Base-by-base conservation (phyloP, 345 rosid genomes). In the Boechera stricta region DNA sequence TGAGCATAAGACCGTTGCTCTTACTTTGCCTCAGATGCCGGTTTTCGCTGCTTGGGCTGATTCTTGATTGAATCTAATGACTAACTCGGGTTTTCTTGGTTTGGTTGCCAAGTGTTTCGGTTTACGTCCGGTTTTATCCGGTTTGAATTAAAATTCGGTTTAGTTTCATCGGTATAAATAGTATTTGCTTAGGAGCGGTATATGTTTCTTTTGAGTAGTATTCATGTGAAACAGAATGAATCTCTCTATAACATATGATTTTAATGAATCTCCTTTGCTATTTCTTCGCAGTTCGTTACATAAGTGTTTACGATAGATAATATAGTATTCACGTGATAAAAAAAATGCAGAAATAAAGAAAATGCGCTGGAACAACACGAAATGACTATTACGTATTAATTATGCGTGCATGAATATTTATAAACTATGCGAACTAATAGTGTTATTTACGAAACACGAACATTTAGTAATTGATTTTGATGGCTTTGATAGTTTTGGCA, bases 1-100 rank as follows among this genome's bases (percentile, higher is more conserved):
- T 41, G 87, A 88, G 67, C 67, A 85, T 13, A 88, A 88, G 89
- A 74, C 86, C 48, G 83, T 84, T 41, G 69, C 87, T 39, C 82
- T 82, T 35, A 51, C 83, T 58, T 49, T 85, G 84, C 88, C 97
- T 83, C 87, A 85, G 68, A 75, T 88, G 86, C 91, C 98, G 39
- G 85, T 88, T 77, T 91, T 88, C 60, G 90, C 97, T 82, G 90
- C 90, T 11, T 91, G 95, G 97, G 88, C 93, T 39, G 98, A 93
- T 82, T 82, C 88, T 21, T 90, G 85, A 85, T 76, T 76, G 52
- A 74, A 77, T 79, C 79, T 66, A 26, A 9, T 45, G 15, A 44
- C 69, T 72, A 58, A 57, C 77, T 73, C 26, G 71, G 77, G 77
- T 62, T 78, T 79, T 74, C 81, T 74, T 75, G 84, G 84, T 77